Evolutionary conservation across 2,329 filamentous ascomycete species (phyloP).

Genomic region (Sporothrix inflata): DNA sequence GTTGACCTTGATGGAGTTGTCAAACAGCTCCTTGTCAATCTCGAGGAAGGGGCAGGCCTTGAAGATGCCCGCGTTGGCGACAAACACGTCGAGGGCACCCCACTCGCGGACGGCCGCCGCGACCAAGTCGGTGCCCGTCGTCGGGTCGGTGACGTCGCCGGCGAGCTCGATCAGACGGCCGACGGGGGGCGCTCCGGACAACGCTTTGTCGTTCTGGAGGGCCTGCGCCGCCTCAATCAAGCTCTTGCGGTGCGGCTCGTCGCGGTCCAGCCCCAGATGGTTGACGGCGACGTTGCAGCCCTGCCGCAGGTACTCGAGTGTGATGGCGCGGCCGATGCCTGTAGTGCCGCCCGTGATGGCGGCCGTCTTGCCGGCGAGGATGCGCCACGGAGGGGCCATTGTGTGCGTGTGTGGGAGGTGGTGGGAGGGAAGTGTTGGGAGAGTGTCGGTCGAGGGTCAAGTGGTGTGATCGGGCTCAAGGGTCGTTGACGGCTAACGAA

Average conservation of each 20-base stretch:
- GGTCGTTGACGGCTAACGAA: no score
- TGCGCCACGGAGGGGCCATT: constrained; percentile 15
- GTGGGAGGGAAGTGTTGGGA: no score
- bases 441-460: neutral
- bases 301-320: constrained; percentile 75
- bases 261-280: constrained; percentile 66
- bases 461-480: neutral
- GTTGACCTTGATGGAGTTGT: constrained; percentile 74
- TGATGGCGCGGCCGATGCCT: constrained; percentile 84
- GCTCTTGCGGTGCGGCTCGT: constrained; percentile 56
- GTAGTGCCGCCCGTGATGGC: constrained; percentile 87
- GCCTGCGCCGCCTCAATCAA: constrained; percentile 56
- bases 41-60: constrained; percentile 84
- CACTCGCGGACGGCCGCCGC: constrained; percentile 35
- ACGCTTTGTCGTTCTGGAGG: constrained; percentile 46
- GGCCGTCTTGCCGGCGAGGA: constrained; percentile 72
- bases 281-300: constrained; percentile 81
- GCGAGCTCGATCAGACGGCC: constrained; percentile 67
- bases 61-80: constrained; percentile 87
- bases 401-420: neutral
- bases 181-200: constrained; percentile 38
- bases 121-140: constrained; percentile 71
- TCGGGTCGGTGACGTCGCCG: constrained; percentile 77
- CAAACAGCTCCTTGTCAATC: constrained; percentile 70
- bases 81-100: constrained; percentile 70